A percentile compares a stretch with the other conserved stretches of the same genome.
These are phyloP conservation scores for Podochytrium sp. DNA, from an alignment of 192 early-diverging fungal species.

Conservation along the genomic window DNA sequence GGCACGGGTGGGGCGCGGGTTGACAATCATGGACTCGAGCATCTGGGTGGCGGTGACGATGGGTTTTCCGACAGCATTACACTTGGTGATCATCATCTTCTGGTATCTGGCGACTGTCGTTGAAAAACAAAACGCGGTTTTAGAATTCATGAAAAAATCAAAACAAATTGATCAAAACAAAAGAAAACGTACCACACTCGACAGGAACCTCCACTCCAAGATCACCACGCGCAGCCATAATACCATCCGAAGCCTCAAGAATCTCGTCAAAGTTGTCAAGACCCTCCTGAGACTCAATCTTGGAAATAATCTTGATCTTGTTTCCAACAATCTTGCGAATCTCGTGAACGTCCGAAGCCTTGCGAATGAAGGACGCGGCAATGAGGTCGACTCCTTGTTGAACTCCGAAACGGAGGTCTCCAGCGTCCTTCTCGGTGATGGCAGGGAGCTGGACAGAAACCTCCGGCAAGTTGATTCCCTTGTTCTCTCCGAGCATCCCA, in stretches of 20 bases:
- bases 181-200: constrained; percentile 60
- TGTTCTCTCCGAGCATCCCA: constrained; percentile 85
- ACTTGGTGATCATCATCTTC: constrained; percentile 99
- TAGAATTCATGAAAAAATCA: not conserved
- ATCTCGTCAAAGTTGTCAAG: constrained; percentile 99
- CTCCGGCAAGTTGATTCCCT: constrained; percentile 94
- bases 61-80: constrained; percentile 94
- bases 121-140: not conserved
- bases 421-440: constrained; percentile 92
- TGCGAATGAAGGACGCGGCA: constrained; percentile 96
- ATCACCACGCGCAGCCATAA: constrained; percentile 99
- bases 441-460: constrained; percentile 91
- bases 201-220: constrained; percentile 96
- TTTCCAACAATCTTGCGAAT: constrained; percentile 84
- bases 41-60: constrained; percentile 97
- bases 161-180: not conserved
- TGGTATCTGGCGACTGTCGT: constrained; percentile 63
- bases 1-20: constrained; percentile 96
- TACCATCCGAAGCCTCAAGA: constrained; percentile 87
- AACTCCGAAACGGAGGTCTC: constrained; percentile 88
- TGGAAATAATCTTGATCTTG: constrained; percentile 91
- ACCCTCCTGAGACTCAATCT: constrained; percentile 98
- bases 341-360: constrained; percentile 84
- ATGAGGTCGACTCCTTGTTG: constrained; percentile 93
- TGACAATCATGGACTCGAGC: constrained; percentile 75